Base-by-base conservation (phyloP, 768 basidiomycete genomes). In the Macrolepiota fuliginosa region DNA sequence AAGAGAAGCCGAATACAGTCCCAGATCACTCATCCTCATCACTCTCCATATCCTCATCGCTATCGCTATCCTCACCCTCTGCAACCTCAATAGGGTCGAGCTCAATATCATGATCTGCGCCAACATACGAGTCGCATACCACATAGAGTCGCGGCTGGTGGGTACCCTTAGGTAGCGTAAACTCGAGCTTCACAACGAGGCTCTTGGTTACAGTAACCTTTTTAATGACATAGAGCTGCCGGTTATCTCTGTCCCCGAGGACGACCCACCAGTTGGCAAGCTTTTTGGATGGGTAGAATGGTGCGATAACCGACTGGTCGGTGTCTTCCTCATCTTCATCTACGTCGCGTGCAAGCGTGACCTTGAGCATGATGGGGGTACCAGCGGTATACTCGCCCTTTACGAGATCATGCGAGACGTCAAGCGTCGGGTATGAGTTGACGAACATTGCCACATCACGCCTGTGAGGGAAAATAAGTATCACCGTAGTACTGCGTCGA, bases 251-350 rank as follows among this genome's bases (percentile, higher is more conserved):
- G 56, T 96, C 91, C n/a, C 94, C 94, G 12, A 98, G 82, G 51
- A 98, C 95, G 36, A 98, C 82, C 96, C 96, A 98, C 96, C 96
- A 98, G 69, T 94, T 95, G 60, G 91, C 87, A 74, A 94, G 84
- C 80, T 98, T 98, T 74, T 89, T 90, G 57, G 76, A 79, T 0
- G 96, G 96, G 78, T 91, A 98, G 77, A 88, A 91, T 0, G 97
- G 96, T 0, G 97, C 96, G n/a, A 98, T 83, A 36, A 96, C 96
- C 3, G 78, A 79, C 70, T 94, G 91, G 66, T 93, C 89, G 62
- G 85, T 84, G 11, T 81, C 83, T 46, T 83, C 83, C 61, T 91
- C 91, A 37, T 90, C 86, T 47, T 88, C 89, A 63, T 95, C 93
- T 1, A 82, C 86, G 58, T 98, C 96, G 19, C 90, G 84, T 32